A percentile compares a stretch with the other conserved stretches of the same genome.
phyloP scores from a whole-genome alignment of 176 grass and related monocot species.

The Luzula sylvatica region DNA sequence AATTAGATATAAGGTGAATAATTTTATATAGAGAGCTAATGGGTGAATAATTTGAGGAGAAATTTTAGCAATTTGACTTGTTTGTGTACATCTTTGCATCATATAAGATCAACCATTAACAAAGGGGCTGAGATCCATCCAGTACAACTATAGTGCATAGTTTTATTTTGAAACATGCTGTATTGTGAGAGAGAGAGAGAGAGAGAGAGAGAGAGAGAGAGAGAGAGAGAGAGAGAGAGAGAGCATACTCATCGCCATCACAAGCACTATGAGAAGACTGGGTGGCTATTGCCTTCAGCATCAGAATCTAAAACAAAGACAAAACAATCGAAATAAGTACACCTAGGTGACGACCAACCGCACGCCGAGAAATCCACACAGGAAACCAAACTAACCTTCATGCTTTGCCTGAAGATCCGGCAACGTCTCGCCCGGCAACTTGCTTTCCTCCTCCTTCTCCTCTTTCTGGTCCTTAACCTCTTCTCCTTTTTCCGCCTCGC shows the following conservation, averaged over 20 bases:
- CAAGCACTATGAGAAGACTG: background rate
- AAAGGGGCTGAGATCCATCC: background rate
- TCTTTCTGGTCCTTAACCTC: background rate
- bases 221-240: background rate
- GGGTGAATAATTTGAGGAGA: no score
- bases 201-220: background rate
- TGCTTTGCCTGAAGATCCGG: slow-evolving; percentile 8
- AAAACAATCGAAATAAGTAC: background rate
- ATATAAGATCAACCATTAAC: background rate
- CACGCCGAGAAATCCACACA: background rate
- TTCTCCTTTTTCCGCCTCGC: slow-evolving; percentile 8
- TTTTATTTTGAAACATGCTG: no score
- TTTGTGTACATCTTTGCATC: background rate
- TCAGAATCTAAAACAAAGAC: slow-evolving; percentile 15
- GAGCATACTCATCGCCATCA: slow-evolving; percentile 10
- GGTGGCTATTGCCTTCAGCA: slow-evolving; percentile 10
- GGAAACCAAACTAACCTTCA: background rate
- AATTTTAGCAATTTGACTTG: background rate
- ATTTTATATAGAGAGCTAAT: no score
- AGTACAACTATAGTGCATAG: no score
- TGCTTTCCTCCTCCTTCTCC: background rate
- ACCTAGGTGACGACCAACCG: background rate
- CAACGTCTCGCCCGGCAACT: background rate
- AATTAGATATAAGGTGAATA: no score
- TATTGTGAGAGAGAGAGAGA: no score